Base-by-base conservation (phyloP, 2,329 filamentous ascomycete species). In the Zelopaecilomyces penicillatus region DNA sequence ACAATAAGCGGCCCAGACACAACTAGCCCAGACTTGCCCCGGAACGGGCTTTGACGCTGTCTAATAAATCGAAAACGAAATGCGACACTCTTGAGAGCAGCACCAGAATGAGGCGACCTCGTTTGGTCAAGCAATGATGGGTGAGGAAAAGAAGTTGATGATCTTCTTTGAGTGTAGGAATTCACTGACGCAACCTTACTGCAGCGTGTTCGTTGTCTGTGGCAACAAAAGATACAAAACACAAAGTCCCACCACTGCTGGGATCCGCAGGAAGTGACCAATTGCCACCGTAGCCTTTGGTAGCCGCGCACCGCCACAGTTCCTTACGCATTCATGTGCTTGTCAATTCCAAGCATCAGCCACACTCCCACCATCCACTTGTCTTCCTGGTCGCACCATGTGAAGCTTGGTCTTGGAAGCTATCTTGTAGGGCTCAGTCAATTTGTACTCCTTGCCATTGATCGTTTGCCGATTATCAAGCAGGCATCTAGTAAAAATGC, bases 181-280 rank as follows among this genome's bases (percentile, higher is more conserved):
- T 38, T 40, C 56, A 57, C 59, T 62, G 62, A 61, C 59, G 60
- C 58, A 62, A 57, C 36, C 19, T 19, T 19, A 19, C 55, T 44
- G 47, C 56, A 59, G 58, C 52, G 52, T 52, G 19, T 19, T 19
- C 51, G 61, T 63, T 65, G 59, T 66, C 63, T 64, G 65, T 66
- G 63, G 65, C 64, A 66, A 66, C 63, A 54, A 49, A 45, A 19
- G 19, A 37, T 43, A 41, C n/a, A n/a, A n/a, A 36, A 37, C 11
- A 11, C 27, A 11, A 33, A n/a, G 30, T 41, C 39, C 39, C 29
- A 41, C 43, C 38, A 19, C 19, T 19, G 19, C 19, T 19, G 19
- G 19, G 19, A 19, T 19, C 19, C 19, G 19, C 19, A 12, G 9
- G 12, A 9, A 34, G 32, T 9, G 32, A 34, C 9, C 32, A 34